Evolutionary conservation across 164 flowering plant species (phyloP).

Genomic region (Echeveria elegans): DNA sequence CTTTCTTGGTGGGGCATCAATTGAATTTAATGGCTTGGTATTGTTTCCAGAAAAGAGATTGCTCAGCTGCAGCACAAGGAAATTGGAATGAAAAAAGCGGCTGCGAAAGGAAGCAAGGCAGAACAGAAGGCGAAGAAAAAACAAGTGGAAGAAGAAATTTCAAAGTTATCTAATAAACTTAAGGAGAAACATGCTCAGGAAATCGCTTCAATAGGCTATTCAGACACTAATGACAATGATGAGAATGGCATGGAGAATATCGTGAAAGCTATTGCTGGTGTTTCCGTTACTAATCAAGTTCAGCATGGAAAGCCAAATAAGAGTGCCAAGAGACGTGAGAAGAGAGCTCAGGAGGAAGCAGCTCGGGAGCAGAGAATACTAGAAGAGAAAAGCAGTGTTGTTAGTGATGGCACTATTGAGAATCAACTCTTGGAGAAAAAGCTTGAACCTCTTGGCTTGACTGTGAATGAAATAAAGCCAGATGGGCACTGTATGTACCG

Average conservation of each 20-base stretch:
- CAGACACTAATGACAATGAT: constrained; percentile 26
- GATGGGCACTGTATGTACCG: constrained; percentile 94
- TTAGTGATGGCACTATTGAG: constrained; percentile 67
- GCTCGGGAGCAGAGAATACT: constrained; percentile 78
- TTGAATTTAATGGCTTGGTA: not conserved
- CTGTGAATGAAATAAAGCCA: constrained; percentile 71
- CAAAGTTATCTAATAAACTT: constrained; percentile 55
- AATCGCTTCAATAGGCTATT: constrained; percentile 70
- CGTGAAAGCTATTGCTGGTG: constrained; percentile 83
- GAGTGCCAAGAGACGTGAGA: constrained; percentile 60
- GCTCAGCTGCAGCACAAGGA: constrained; percentile 70
- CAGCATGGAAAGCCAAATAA: constrained; percentile 65
- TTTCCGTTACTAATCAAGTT: constrained; percentile 37
- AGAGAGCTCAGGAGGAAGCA: constrained; percentile 89
- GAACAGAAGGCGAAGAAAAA: constrained; percentile 96
- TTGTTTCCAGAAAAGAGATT: constrained; percentile 61
- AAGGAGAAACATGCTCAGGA: constrained; percentile 72
- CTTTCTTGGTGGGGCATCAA: no score
- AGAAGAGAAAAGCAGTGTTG: constrained; percentile 68
- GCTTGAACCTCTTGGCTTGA: constrained; percentile 69
- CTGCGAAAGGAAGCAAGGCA: constrained; percentile 96
- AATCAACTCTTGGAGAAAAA: constrained; percentile 55
- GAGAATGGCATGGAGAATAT: constrained; percentile 44
- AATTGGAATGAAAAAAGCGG: constrained; percentile 54
- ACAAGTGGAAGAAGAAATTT: constrained; percentile 85